Base-by-base conservation (phyloP, 2,329 filamentous ascomycete species). In the Trichoderma oligosporum region DNA sequence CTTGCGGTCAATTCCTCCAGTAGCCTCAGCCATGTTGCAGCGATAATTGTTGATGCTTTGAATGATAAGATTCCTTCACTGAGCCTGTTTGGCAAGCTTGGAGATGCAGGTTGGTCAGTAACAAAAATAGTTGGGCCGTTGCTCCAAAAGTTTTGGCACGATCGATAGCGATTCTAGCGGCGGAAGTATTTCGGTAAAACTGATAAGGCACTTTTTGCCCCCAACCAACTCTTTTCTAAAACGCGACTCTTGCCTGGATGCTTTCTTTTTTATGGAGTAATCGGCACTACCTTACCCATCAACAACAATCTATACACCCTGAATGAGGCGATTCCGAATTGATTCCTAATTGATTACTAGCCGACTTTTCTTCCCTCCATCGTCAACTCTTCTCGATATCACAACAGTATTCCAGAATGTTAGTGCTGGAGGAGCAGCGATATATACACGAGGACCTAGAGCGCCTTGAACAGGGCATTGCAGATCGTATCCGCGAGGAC, bases 381-480 rank as follows among this genome's bases (percentile, higher is more conserved):
- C 4, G 12, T 5, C 22, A 14, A 35, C n/a, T 44, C 12, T n/a
- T 36, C 29, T 42, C 20, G 16, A 18, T 7, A 9, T 36, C 18
- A 41, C 14, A 9, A n/a, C 48, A 33, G 12, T 29, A 41, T n/a
- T n/a, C n/a, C 63, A 75, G 42, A 6, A 86, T 97, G 91, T 78
- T 96, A 85, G 78, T 96, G 64, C 76, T 97, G 62, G 95, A 99
- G 78, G 92, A 97, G 66, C 88, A 97, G 75, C 84, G 94, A 66
- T 91, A 90, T 68, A 84, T 97, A 66, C 92, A 97, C 67, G 94
- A 99, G 82, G 94, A 99, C 74, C 78, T 99, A 49, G 94, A 99
- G 80, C 87, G 94, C 62, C 82, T 99, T 59, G 94, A 99, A 75
- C 91, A 96, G 72, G 94, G 89, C 54, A 88, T 97, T 67, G 88